Conservation (phyloP, 2,329 filamentous ascomycete genomes). For the Laburnicola sp. region DNA sequence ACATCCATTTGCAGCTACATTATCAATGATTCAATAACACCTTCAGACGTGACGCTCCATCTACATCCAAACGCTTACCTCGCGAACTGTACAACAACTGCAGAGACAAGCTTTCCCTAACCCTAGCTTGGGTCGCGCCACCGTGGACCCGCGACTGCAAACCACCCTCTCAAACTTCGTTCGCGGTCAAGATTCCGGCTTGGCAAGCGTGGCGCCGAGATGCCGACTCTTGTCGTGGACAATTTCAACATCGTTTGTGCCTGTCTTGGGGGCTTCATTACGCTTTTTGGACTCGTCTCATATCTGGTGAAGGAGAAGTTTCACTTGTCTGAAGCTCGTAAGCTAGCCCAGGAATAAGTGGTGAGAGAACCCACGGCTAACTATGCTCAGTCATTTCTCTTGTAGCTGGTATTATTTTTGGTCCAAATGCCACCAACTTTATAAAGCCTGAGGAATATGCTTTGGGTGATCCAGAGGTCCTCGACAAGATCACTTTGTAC, state of each 20-base stretch:
- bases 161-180: not conserved
- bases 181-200: constrained; percentile 1
- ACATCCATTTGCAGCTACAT: not conserved
- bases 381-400: constrained; percentile 73
- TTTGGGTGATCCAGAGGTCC: constrained; percentile 55
- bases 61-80: not conserved
- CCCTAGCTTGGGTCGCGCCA: constrained; percentile 11
- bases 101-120: constrained; percentile 19
- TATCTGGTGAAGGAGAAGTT: constrained; percentile 87
- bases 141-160: not conserved
- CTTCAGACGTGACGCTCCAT: constrained; percentile 4
- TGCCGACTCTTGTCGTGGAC: constrained; percentile 66
- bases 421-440: constrained; percentile 74
- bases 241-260: constrained; percentile 87
- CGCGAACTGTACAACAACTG: not conserved
- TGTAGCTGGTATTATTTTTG: constrained; percentile 75
- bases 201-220: constrained; percentile 27
- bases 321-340: constrained; percentile 87
- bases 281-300: constrained; percentile 86
- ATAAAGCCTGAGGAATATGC: constrained; percentile 76
- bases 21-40: constrained; percentile 41
- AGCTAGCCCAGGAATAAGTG: constrained; percentile 43
- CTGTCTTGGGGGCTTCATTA: constrained; percentile 82
- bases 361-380: constrained; percentile 8
- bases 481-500: constrained; percentile 76